Percentiles rank a stretch among this genome's conserved stretches.
phyloP scores from a whole-genome alignment of 495 filamentous ascomycete genomes.

The Trichoderma asperelloides region DNA sequence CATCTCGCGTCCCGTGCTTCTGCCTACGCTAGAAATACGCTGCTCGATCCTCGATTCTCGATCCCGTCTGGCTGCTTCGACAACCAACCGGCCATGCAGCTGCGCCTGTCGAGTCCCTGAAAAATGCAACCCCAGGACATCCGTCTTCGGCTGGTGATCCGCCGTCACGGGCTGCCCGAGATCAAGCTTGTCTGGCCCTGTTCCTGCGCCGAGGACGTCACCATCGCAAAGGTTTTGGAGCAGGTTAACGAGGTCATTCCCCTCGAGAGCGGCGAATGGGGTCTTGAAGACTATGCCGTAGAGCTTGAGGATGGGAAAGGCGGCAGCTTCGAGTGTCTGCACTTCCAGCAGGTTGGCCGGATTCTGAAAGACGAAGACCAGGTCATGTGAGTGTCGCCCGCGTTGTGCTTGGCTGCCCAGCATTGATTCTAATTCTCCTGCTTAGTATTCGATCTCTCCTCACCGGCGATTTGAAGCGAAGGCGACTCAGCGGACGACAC shows the following conservation, averaged over 20 bases:
- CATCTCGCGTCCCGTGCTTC: neutral
- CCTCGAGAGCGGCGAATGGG: constrained; percentile 76
- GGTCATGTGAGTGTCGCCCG: constrained; percentile 53
- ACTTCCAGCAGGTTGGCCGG: constrained; percentile 65
- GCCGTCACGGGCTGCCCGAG: constrained; percentile 71
- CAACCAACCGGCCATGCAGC: neutral
- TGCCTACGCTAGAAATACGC: neutral
- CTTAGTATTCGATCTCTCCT: constrained; percentile 73
- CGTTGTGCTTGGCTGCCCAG: neutral
- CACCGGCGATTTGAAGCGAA: constrained; percentile 61
- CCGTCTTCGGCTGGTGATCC: constrained; percentile 74
- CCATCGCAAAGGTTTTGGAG: constrained; percentile 73
- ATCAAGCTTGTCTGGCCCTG: constrained; percentile 67
- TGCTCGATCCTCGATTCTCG: neutral
- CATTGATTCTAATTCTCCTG: constrained; percentile 8
- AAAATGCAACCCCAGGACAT: constrained; percentile 24
- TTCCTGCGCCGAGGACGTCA: constrained; percentile 47
- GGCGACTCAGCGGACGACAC: constrained; percentile 68
- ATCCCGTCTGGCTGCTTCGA: neutral
- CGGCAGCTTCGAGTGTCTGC: constrained; percentile 75
- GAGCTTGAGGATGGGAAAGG: constrained; percentile 50
- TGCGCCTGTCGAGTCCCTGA: neutral
- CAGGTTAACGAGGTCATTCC: constrained; percentile 76
- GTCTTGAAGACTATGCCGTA: constrained; percentile 86
- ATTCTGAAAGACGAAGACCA: constrained; percentile 78